Conservation (phyloP, 352 stramenopile genomes). For the Globisporangium alternatum region DNA sequence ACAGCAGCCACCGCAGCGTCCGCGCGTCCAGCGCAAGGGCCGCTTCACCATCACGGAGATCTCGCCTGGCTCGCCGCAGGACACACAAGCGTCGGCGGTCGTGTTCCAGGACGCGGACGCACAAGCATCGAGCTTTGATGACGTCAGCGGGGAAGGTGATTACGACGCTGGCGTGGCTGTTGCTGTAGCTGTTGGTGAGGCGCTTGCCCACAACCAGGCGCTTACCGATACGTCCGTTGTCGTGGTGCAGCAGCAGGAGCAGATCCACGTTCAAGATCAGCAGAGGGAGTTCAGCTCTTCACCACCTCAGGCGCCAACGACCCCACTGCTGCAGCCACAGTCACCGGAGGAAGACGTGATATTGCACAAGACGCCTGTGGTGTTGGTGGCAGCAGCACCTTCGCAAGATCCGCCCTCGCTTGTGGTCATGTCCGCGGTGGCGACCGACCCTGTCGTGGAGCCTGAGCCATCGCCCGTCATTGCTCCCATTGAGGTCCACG, state of each 20-base stretch:
- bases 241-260: not conserved
- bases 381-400: not conserved
- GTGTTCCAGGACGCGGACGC: slow-evolving; percentile 26
- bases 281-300: not conserved
- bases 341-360: not conserved
- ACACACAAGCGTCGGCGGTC: slow-evolving; percentile 14
- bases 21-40: slow-evolving; percentile 67
- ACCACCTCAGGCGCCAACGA: not conserved
- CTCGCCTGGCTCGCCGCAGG: slow-evolving; percentile 47
- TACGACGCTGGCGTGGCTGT: not conserved
- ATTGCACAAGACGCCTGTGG: not conserved
- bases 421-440: not conserved
- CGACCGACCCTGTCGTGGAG: slow-evolving; percentile 1
- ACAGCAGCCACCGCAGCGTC: slow-evolving; percentile 21
- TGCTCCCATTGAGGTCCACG: not conserved
- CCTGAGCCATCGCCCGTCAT: slow-evolving; percentile 7
- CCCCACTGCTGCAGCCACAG: not conserved
- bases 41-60: slow-evolving; percentile 86
- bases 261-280: not conserved
- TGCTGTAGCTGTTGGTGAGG: not conserved
- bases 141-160: not conserved
- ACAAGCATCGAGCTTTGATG: not conserved
- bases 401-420: not conserved
- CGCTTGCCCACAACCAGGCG: not conserved
- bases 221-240: not conserved